These are phyloP conservation scores for Phaeoacremonium minimum DNA, from an alignment of 2,329 filamentous ascomycete genomes.

Conservation along the genomic window DNA sequence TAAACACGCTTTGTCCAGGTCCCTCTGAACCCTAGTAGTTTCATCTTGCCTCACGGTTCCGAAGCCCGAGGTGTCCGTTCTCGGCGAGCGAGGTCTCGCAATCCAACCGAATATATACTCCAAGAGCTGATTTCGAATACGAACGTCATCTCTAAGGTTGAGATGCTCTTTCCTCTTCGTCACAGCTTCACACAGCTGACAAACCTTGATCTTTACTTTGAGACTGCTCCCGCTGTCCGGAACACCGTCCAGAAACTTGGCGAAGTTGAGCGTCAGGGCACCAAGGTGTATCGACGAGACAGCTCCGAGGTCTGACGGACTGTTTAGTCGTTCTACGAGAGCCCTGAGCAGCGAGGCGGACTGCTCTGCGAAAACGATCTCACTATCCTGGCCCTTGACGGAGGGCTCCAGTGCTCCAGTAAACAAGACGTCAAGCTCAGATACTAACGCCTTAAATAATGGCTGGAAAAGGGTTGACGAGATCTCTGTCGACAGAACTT, in stretches of 20 bases:
- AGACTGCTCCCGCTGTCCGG: constrained; percentile 51
- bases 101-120: constrained; percentile 69
- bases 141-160: constrained; percentile 64
- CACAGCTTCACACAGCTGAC: constrained; percentile 61
- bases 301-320: constrained; percentile 56
- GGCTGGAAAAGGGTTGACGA: constrained; percentile 57
- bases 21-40: constrained; percentile 52
- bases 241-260: constrained; percentile 59
- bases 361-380: constrained; percentile 65
- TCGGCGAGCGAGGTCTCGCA: constrained; percentile 52
- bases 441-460: constrained; percentile 61
- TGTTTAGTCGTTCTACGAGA: constrained; percentile 61
- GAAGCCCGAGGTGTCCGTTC: constrained; percentile 32
- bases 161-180: constrained; percentile 64
- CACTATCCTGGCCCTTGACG: constrained; percentile 51
- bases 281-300: constrained; percentile 62
- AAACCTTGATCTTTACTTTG: constrained; percentile 65
- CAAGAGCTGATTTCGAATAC: constrained; percentile 63
- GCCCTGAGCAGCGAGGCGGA: constrained; percentile 59
- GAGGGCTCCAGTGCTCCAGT: constrained; percentile 48
- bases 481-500: constrained; percentile 62
- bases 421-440: constrained; percentile 60
- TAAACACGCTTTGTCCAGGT: constrained; percentile 62
- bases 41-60: constrained; percentile 51
- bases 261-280: constrained; percentile 59